A percentile compares a stretch with the other conserved stretches of the same genome.
Conservation (phyloP, 2,329 filamentous ascomycete species). For the Fusarium neocosmosporiellum region DNA sequence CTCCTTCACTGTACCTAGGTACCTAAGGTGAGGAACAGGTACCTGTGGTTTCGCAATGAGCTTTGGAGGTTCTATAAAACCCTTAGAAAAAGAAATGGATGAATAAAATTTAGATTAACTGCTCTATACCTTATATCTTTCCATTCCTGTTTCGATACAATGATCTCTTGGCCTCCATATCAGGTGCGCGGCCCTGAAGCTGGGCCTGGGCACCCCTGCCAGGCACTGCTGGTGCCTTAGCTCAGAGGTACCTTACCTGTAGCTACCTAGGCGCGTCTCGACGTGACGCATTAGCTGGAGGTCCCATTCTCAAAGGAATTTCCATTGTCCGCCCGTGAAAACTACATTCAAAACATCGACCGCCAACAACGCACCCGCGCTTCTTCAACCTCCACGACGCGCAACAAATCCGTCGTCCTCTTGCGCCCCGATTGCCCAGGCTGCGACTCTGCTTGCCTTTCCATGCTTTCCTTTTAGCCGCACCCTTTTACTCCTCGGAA, state of each 20-base stretch:
- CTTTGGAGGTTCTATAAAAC: background rate
- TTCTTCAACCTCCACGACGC: conserved; percentile 25
- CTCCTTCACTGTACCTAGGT: background rate
- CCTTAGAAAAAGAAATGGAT: background rate
- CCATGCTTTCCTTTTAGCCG: conserved; percentile 34
- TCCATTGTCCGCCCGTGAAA: conserved; percentile 40
- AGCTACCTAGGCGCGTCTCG: conserved; percentile 51
- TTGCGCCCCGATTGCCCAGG: background rate
- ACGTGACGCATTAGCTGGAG: conserved; percentile 49
- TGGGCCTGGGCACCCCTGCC: conserved; percentile 14
- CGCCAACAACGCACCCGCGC: conserved; percentile 8
- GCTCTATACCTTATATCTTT: background rate
- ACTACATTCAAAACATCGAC: conserved; percentile 35
- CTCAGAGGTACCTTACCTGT: conserved; percentile 18
- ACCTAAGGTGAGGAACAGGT: background rate
- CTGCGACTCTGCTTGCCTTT: conserved; percentile 18
- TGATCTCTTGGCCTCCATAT: background rate
- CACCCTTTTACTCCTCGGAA: conserved; percentile 55
- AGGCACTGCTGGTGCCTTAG: background rate
- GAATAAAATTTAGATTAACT: background rate
- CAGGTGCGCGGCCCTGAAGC: conserved; percentile 5
- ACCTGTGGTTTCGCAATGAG: background rate
- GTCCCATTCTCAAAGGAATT: conserved; percentile 39
- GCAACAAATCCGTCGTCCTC: conserved; percentile 21
- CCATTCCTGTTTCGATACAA: background rate